phyloP scores from a whole-genome alignment of 2,329 filamentous ascomycete species.

The Talaromyces sp. region DNA sequence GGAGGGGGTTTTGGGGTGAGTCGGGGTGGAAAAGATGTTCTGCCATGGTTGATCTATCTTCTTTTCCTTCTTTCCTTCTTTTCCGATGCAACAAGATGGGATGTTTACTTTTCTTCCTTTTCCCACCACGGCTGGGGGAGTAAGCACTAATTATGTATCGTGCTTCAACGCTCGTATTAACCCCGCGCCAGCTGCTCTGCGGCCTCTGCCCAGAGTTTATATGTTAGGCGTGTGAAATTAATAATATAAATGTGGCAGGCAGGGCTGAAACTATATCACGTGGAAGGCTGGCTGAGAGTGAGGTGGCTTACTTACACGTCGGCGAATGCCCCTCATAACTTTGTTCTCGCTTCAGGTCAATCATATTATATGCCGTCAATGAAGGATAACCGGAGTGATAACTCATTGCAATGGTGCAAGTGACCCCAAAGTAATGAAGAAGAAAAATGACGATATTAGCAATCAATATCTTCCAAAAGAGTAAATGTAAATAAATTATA shows the following conservation, averaged over 20 bases:
- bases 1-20: neutral
- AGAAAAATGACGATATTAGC: neutral
- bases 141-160: neutral
- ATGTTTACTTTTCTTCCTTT: too few relatives aligned
- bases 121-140: too few relatives aligned
- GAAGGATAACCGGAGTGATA: neutral
- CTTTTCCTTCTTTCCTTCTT: too few relatives aligned
- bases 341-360: neutral
- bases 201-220: neutral
- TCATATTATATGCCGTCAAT: neutral
- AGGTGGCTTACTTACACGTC: neutral
- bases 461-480: neutral
- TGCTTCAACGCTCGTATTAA: neutral
- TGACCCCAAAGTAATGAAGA: neutral
- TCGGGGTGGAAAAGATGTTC: slow-evolving; percentile 13
- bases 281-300: neutral
- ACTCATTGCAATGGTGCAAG: neutral
- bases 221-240: neutral
- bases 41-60: slow-evolving; percentile 2
- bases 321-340: neutral
- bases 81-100: too few relatives aligned
- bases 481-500: slow-evolving; percentile 1
- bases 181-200: neutral
- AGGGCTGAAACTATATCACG: neutral
- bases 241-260: neutral